A percentile compares a stretch with the other conserved stretches of the same genome.
phyloP scores from a whole-genome alignment of 1,284 basidiomycete genomes.

The Pulveroboletus sp. region DNA sequence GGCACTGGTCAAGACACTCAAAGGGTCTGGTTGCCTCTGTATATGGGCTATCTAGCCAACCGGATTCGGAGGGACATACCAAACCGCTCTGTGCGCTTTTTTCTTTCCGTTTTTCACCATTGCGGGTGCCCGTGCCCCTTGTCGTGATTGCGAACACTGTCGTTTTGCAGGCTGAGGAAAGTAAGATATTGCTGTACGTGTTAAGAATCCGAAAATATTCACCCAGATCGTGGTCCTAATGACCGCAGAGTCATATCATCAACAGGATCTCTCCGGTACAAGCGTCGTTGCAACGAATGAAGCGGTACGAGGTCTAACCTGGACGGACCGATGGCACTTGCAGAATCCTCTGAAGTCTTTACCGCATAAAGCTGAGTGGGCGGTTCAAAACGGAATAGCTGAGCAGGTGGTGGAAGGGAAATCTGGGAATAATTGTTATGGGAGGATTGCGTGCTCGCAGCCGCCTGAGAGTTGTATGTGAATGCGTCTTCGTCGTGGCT shows the following conservation, averaged over 20 bases:
- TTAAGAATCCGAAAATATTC: slow-evolving; percentile 31
- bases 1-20: background rate
- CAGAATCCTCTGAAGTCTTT: slow-evolving; percentile 25
- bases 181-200: slow-evolving; percentile 25
- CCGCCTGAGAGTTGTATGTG: slow-evolving; percentile 13
- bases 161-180: slow-evolving; percentile 19
- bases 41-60: background rate
- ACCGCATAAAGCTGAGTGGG: slow-evolving; percentile 37
- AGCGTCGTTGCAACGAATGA: slow-evolving; percentile 53
- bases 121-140: slow-evolving; percentile 5
- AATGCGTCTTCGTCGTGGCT: slow-evolving; percentile 11
- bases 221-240: slow-evolving; percentile 44
- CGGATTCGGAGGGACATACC: background rate
- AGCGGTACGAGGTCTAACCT: slow-evolving; percentile 56
- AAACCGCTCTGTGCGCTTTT: background rate
- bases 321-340: slow-evolving; percentile 33
- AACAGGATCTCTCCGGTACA: slow-evolving; percentile 59
- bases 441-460: slow-evolving; percentile 5
- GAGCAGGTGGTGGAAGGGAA: slow-evolving; percentile 37
- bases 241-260: slow-evolving; percentile 63
- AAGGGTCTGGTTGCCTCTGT: background rate
- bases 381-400: slow-evolving; percentile 33
- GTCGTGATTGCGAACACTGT: slow-evolving; percentile 15
- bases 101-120: slow-evolving; percentile 10
- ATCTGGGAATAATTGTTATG: slow-evolving; percentile 25